Conservation (phyloP, 352 stramenopile species). For the Phytophthora sp. region DNA sequence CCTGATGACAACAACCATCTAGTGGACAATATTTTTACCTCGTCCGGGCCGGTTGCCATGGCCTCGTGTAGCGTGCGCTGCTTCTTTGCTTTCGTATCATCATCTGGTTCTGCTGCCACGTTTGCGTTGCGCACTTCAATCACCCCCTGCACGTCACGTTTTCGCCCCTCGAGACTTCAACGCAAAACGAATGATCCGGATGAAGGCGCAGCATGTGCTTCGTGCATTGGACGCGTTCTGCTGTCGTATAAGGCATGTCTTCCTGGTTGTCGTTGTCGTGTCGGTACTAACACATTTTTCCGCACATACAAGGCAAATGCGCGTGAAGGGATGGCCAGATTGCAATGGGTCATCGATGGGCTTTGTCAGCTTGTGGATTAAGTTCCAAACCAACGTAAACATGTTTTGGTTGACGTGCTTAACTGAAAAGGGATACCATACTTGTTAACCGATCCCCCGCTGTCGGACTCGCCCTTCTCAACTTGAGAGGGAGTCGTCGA, state of each 20-base stretch:
- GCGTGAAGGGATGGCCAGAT: neutral
- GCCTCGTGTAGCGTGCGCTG: neutral
- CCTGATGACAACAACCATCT: neutral
- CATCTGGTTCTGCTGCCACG: neutral
- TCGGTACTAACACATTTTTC: neutral
- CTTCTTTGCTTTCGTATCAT: neutral
- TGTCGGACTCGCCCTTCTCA: too few species aligned
- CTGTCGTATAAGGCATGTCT: neutral
- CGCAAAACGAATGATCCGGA: neutral
- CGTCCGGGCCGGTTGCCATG: neutral
- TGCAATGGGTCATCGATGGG: neutral
- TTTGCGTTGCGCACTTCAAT: neutral
- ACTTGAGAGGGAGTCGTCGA: too few species aligned
- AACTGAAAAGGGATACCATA: neutral
- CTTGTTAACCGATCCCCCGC: neutral
- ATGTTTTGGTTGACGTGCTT: neutral
- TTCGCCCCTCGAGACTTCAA: neutral
- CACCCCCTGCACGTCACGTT: neutral
- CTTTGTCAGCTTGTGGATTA: neutral
- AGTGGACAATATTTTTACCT: neutral
- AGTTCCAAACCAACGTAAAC: slow-evolving; percentile 1
- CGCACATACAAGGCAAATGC: neutral
- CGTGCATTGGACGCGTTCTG: neutral
- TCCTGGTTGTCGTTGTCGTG: neutral
- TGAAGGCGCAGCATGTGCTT: neutral